Base-by-base conservation (phyloP, 345 rosid genomes). In the Brassica juncea region DNA sequence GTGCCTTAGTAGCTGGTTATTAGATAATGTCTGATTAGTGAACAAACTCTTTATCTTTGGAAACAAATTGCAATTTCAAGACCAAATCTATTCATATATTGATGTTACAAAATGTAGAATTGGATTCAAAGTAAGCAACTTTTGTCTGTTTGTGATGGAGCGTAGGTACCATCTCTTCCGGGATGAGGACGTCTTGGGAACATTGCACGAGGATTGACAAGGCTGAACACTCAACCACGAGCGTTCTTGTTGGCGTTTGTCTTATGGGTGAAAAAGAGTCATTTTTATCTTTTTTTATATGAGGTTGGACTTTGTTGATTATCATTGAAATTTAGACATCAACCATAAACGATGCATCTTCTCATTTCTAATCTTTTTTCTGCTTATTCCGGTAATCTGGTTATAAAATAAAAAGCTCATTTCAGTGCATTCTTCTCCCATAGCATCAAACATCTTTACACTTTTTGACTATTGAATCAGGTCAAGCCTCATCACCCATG, bases 151-250 rank as follows among this genome's bases (percentile, higher is more conserved):
- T 39, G 60, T 72, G 37, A 57, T 64, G 70, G 37, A 55, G 19
- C 58, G 80, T 87, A 92, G 97, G 88, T 90, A 74, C 79, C 87
- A 80, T 68, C 84, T 93, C 55, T 91, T 75, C 52, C 84, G 94
- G 86, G 94, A 91, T 16, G 98, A 93, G 15, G 97, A 93, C 6
- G 89, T 93, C 47, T 81, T 91, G 82, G 97, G 97, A 0, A 93
- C 92, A 1, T 84, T 93, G 37, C 94, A 87, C 75, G 94, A 91
- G 30, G 85, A 76, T 27, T 71, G 54, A 80, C 3, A 42, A 35
- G 3, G 25, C 70, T 49, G 23, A 47, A 58, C 52, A 31, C 39
- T 37, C 59, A 4, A 11, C 14, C 5, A 21, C 5, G 32, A 35
- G 57, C 6, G 58, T 63, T 70, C 3, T 2, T 66, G 62, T 31